These are phyloP conservation scores for Trametes cingulata DNA, from an alignment of 768 basidiomycete genomes.

Conservation along the genomic window DNA sequence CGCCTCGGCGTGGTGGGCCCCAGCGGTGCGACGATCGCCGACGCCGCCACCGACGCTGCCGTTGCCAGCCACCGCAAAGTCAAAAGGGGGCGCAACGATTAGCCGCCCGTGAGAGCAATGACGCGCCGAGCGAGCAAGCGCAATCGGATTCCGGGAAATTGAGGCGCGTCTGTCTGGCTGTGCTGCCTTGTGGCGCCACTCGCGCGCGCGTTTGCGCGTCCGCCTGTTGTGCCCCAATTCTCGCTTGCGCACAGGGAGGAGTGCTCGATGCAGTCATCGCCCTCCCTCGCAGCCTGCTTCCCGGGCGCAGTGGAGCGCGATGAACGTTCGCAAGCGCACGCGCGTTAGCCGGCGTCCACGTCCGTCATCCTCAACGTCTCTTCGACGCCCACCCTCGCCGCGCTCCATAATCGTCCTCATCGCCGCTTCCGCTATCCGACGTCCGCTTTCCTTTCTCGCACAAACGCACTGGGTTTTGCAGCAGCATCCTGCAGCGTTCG, in stretches of 20 bases:
- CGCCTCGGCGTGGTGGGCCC: not conserved
- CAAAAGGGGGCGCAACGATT: not conserved
- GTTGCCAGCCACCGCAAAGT: not conserved
- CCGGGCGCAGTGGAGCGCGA: slow-evolving; percentile 7
- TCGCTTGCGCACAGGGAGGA: not conserved
- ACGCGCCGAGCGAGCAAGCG: not conserved
- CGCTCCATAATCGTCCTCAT: slow-evolving; percentile 7
- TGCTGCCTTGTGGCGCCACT: slow-evolving; percentile 9
- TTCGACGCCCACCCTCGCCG: not conserved
- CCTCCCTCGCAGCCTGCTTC: too few relatives aligned
- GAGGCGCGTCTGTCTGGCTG: not conserved
- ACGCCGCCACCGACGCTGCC: slow-evolving; percentile 4
- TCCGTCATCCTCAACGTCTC: not conserved
- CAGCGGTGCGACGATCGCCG: slow-evolving; percentile 3
- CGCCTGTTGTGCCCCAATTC: slow-evolving; percentile 6
- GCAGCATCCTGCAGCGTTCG: too few relatives aligned
- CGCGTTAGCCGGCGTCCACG: slow-evolving; percentile 2
- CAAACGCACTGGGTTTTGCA: not conserved
- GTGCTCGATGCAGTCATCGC: slow-evolving; percentile 6
- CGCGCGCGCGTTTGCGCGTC: not conserved
- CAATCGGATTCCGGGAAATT: not conserved
- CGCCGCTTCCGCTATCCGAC: not conserved
- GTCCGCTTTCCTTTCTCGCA: not conserved
- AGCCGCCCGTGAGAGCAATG: slow-evolving; percentile 2
- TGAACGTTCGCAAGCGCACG: slow-evolving; percentile 5